These are phyloP conservation scores for Scedosporium aurantiacum DNA, from an alignment of 2,329 filamentous ascomycete genomes.

Conservation along the genomic window DNA sequence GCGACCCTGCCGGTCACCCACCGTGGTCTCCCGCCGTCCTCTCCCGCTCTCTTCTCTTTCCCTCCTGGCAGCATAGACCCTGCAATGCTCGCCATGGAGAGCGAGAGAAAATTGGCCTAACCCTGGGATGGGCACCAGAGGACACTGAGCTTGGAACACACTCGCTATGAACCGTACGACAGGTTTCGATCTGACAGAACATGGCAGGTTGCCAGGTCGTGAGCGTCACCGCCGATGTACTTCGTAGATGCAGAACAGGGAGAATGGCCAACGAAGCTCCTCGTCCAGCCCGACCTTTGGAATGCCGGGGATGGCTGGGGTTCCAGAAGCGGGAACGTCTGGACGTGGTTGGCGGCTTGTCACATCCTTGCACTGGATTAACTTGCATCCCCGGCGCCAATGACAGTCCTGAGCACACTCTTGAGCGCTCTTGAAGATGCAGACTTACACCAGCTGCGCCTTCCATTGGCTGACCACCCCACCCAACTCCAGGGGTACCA, in stretches of 20 bases:
- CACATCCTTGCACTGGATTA: background rate
- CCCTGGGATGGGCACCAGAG: background rate
- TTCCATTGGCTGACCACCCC: conserved; percentile 1
- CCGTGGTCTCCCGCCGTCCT: background rate
- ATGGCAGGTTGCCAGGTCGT: background rate
- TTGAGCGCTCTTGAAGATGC: background rate
- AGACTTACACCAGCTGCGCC: background rate
- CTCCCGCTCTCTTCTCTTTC: background rate
- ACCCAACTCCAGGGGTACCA: conserved; percentile 2
- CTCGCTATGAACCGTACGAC: background rate
- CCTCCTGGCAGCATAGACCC: background rate
- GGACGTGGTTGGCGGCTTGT: conserved; percentile 2
- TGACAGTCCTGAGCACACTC: background rate
- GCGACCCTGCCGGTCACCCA: background rate
- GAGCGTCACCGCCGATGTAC: background rate
- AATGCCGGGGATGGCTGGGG: background rate
- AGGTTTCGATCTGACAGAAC: background rate
- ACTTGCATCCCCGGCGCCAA: conserved; percentile 1
- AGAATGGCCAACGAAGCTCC: background rate
- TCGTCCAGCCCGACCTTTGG: background rate
- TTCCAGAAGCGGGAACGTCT: background rate
- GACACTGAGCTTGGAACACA: background rate
- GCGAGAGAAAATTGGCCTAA: background rate
- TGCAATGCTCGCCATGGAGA: background rate
- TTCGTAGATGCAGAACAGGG: background rate